Base-by-base conservation (phyloP, 148 eudicot genomes). In the Pharnaceum exiguum region DNA sequence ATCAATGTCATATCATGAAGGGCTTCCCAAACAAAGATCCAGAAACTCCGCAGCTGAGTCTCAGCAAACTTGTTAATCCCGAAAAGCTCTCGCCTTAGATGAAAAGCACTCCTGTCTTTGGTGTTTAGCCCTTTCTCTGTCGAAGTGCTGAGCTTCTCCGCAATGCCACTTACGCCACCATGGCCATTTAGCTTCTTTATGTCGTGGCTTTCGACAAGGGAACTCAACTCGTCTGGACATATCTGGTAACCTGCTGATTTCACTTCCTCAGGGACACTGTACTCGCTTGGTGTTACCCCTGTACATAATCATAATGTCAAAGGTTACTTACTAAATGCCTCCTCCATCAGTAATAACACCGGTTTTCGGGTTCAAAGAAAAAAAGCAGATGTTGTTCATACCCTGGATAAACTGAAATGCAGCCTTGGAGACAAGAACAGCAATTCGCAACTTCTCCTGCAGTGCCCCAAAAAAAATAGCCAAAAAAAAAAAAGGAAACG, bases 1-100 rank as follows among this genome's bases (percentile, higher is more conserved):
- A 91, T 91, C 59, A 91, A 80, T 15, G 98, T 91, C 98, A 88
- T 91, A 45, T 91, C 98, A 42, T 91, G 98, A 48, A 85, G 88
- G 18, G 98, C 96, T 77, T 91, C 98, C 88, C 90, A 87, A 51
- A 91, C 94, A 73, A 77, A 91, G 8, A 91, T 62, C 94, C 87
- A 91, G 63, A 87, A 91, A 60, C 88, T 85, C 48, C 75, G 63
- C 17, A 64, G 59, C 64, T 79, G 86, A 51, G 70, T 55, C 69
- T 88, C 98, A 16, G 83, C 75, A 74, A 91, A 91, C 58, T 81
- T 83, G 70, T 91, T 91, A 64, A 83, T 81, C 27, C 98, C 98
- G 46, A 62, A 91, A 15, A 83, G 33, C 18, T 79, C 73, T 42
- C 79, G 81, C 57, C 98, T 82, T 16, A 61, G 60, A 28, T 7